Conservation (phyloP, 495 filamentous ascomycete species). For the Penicillium psychrofluorescens region DNA sequence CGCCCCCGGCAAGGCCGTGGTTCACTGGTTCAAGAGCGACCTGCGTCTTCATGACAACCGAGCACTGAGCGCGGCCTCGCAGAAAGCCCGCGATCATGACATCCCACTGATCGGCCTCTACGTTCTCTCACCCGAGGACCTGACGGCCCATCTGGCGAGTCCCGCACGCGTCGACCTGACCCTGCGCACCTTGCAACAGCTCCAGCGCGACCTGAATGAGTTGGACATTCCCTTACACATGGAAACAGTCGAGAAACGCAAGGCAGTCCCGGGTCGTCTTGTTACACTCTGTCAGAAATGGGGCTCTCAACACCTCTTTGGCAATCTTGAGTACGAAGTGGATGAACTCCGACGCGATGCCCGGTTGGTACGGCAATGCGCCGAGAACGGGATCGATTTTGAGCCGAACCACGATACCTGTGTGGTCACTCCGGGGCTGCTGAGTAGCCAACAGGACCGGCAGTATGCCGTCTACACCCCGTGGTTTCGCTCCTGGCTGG, state of each 20-base stretch:
- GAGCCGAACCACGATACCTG: conserved; percentile 71
- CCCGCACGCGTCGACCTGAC: conserved; percentile 74
- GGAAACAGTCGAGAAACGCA: conserved; percentile 61
- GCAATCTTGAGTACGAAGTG: conserved; percentile 55
- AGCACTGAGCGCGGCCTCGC: conserved; percentile 57
- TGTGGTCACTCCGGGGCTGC: conserved; percentile 64
- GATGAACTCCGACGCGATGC: conserved; percentile 63
- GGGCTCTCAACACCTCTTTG: conserved; percentile 58
- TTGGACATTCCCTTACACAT: conserved; percentile 77
- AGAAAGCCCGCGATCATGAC: conserved; percentile 54
- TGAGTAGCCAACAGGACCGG: conserved; percentile 56
- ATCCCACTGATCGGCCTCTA: conserved; percentile 71
- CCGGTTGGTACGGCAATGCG: conserved; percentile 50
- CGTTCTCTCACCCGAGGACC: conserved; percentile 79
- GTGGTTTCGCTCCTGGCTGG: conserved; percentile 73
- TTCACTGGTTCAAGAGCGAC: conserved; percentile 92
- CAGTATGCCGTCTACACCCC: conserved; percentile 83
- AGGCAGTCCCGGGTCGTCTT: conserved; percentile 55
- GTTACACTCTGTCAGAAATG: conserved; percentile 62
- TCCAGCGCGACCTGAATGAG: conserved; percentile 59
- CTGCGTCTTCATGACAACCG: conserved; percentile 70
- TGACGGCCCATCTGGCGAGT: conserved; percentile 70
- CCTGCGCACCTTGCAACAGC: conserved; percentile 54
- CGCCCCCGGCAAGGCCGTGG: conserved; percentile 53
- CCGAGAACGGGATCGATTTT: conserved; percentile 55